phyloP scores from a whole-genome alignment of 495 filamentous ascomycete genomes.

The Neurospora discreta region DNA sequence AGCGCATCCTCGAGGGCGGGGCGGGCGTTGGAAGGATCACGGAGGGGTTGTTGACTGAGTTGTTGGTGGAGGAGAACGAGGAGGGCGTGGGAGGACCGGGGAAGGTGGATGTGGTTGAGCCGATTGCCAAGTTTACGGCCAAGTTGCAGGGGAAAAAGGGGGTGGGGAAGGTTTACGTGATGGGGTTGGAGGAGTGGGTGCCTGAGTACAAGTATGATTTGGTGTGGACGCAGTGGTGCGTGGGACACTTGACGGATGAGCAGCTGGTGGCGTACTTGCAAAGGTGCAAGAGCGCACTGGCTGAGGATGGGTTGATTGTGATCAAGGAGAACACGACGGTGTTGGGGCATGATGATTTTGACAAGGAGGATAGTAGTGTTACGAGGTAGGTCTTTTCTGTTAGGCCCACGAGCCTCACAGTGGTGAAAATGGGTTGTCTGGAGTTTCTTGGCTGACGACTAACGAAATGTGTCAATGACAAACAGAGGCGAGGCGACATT shows the following conservation, averaged over 20 bases:
- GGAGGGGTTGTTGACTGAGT: constrained; percentile 14
- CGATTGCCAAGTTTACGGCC: constrained; percentile 38
- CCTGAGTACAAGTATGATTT: constrained; percentile 47
- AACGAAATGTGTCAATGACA: not conserved
- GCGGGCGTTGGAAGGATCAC: constrained; percentile 50
- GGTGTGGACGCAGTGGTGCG: constrained; percentile 80
- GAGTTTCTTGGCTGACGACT: not conserved
- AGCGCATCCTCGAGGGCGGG: constrained; percentile 39
- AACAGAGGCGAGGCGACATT: constrained; percentile 59
- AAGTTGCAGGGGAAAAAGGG: constrained; percentile 25
- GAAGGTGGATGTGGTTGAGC: constrained; percentile 39
- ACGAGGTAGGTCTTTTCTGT: constrained; percentile 41
- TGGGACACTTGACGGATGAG: constrained; percentile 77
- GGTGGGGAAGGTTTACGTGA: constrained; percentile 41
- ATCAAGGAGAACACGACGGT: constrained; percentile 83
- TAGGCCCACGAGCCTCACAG: no score
- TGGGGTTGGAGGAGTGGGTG: constrained; percentile 66
- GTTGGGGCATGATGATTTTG: constrained; percentile 54
- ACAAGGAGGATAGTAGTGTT: constrained; percentile 68
- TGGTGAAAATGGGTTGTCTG: no score
- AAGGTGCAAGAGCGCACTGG: constrained; percentile 47
- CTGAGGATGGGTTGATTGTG: constrained; percentile 46
- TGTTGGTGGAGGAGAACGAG: not conserved
- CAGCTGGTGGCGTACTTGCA: constrained; percentile 59
- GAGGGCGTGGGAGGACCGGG: not conserved